Evolutionary conservation across 2,329 filamentous ascomycete species (phyloP), one percentile per base, ranked within the genome.

Genomic region (Exophiala sp.): DNA sequence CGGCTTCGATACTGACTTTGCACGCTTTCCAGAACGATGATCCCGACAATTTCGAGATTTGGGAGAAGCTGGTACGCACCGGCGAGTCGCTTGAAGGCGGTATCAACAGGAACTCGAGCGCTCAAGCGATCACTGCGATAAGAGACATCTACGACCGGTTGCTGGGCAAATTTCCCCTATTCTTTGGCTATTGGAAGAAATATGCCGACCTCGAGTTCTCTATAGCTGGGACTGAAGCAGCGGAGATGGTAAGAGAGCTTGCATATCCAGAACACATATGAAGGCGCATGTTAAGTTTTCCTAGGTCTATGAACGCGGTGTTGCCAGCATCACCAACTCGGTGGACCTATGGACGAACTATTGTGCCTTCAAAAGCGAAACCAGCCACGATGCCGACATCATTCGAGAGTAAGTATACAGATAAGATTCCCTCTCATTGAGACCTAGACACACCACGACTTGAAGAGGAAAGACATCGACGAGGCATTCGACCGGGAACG

Each of bases 171-270:
- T 98, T 96, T 59, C 93, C 93, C 2, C 78, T 97, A 9, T 81
- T 97, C 32, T 98, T 97, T 64, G 93, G 91, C 45, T 98, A 97
- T 73, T 98, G 93, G 93, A 97, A 97, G 75, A 97, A 96, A 68
- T 98, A 97, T 77, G 93, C 93, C 64, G 91, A 97, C 64, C 78
- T 95, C 57, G 93, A 98, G 65, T 98, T 98, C 72, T 89, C 89
- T 43, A 95, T 98, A 58, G 89, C 89, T 3, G 93, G 93, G 14
- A 94, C 93, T 3, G 93, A 98, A 73, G 91, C 91, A 37, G 93
- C 93, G 46, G 93, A 97, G 69, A 94, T 96, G 86, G 89, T 95
- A 68, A 64, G 78, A 48, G 46, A 46, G 14, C 13, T 35, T 18
- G 30, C 43, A 35, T 19, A 35, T 39, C 40, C 10, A 19, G n/a